These are phyloP conservation scores for Dothiorella sarmentorum DNA, from an alignment of 2,329 filamentous ascomycete genomes.

Conservation along the genomic window DNA sequence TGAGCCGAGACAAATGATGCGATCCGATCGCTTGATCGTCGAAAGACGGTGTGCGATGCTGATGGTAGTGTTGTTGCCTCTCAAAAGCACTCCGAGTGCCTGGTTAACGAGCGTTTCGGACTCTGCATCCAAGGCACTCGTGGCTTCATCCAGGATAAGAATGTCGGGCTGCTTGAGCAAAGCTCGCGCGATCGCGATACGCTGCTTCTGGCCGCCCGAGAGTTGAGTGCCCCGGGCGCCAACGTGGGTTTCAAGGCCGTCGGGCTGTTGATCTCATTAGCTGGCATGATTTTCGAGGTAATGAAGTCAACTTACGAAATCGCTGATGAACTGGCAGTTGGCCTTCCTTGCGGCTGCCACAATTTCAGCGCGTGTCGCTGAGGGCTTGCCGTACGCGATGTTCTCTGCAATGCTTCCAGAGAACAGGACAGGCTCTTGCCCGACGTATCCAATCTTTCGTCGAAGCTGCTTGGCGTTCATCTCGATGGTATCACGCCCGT, in stretches of 20 bases:
- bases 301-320: slow-evolving; percentile 61
- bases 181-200: slow-evolving; percentile 93
- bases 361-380: slow-evolving; percentile 75
- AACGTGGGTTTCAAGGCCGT: slow-evolving; percentile 90
- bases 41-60: slow-evolving; percentile 94
- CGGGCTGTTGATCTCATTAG: slow-evolving; percentile 53
- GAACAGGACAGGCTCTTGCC: slow-evolving; percentile 92
- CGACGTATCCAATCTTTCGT: slow-evolving; percentile 88
- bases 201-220: slow-evolving; percentile 94
- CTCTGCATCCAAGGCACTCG: slow-evolving; percentile 91
- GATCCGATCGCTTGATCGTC: slow-evolving; percentile 93
- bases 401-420: slow-evolving; percentile 83
- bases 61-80: slow-evolving; percentile 91
- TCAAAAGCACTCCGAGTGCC: slow-evolving; percentile 75
- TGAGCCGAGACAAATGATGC: slow-evolving; percentile 83
- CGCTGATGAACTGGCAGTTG: slow-evolving; percentile 94
- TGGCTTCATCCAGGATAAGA: slow-evolving; percentile 90
- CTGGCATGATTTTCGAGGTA: slow-evolving; percentile 16
- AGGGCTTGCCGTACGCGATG: slow-evolving; percentile 84
- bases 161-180: slow-evolving; percentile 96
- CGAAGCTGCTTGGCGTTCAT: slow-evolving; percentile 94
- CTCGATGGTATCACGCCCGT: slow-evolving; percentile 74
- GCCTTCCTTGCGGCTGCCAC: slow-evolving; percentile 83
- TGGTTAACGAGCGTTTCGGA: slow-evolving; percentile 95
- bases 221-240: slow-evolving; percentile 90